Percentiles rank a stretch among this genome's conserved stretches.
phyloP scores from a whole-genome alignment of 306 rosid species.

The Quercus suber region DNA sequence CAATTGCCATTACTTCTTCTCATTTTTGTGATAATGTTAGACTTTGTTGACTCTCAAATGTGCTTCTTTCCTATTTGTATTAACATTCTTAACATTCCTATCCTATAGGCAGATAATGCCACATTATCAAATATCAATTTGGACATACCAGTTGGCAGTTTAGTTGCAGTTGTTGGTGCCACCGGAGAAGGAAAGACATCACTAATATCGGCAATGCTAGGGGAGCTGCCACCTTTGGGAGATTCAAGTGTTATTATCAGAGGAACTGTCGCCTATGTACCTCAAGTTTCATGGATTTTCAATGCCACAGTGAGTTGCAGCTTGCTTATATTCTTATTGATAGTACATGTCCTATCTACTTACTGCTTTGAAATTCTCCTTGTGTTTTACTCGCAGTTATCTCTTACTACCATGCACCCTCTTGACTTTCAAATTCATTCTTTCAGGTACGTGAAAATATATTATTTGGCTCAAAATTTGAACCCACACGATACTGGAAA shows the following conservation, averaged over 20 bases:
- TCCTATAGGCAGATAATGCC: slow-evolving; percentile 56
- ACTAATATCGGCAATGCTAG: slow-evolving; percentile 79
- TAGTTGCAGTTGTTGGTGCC: slow-evolving; percentile 88
- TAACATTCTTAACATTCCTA: not conserved
- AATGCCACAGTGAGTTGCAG: slow-evolving; percentile 82
- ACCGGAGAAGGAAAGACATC: slow-evolving; percentile 97
- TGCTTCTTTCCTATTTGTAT: slow-evolving; percentile 5
- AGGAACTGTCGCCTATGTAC: slow-evolving; percentile 92
- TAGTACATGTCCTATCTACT: not conserved
- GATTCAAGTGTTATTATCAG: slow-evolving; percentile 50
- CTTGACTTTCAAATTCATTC: slow-evolving; percentile 13
- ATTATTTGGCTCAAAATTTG: slow-evolving; percentile 75
- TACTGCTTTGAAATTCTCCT: not conserved
- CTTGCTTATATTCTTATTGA: slow-evolving; percentile 8
- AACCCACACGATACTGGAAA: slow-evolving; percentile 58
- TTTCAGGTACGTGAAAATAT: slow-evolving; percentile 80
- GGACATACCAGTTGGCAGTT: slow-evolving; percentile 69
- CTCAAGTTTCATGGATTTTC: slow-evolving; percentile 96
- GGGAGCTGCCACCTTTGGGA: slow-evolving; percentile 62
- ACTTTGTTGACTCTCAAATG: not conserved
- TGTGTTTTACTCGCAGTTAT: not conserved
- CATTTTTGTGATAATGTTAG: slow-evolving; percentile 1
- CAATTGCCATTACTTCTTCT: not conserved
- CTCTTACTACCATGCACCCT: slow-evolving; percentile 6
- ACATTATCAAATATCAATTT: slow-evolving; percentile 68